phyloP scores from a whole-genome alignment of 345 rosid species.

The Pugionium cornutum region DNA sequence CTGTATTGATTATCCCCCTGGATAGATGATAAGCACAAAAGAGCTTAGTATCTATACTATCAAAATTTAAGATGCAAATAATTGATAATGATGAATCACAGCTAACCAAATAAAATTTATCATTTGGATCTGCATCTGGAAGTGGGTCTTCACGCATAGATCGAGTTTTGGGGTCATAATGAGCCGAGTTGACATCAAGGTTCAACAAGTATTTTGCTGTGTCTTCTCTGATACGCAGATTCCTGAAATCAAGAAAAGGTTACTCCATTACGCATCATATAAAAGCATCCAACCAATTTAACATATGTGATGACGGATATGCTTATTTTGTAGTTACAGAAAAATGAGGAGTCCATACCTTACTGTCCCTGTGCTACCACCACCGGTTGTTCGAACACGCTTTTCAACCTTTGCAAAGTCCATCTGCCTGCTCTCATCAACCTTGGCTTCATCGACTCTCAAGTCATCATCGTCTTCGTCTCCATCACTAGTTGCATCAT shows the following conservation, averaged over 20 bases:
- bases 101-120: slow-evolving; percentile 63
- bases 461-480: slow-evolving; percentile 83
- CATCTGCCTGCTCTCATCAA: slow-evolving; percentile 91
- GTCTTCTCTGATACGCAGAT: slow-evolving; percentile 79
- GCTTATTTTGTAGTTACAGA: not conserved
- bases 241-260: slow-evolving; percentile 39
- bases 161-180: slow-evolving; percentile 75
- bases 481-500: slow-evolving; percentile 55
- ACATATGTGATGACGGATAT: not conserved
- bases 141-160: slow-evolving; percentile 86
- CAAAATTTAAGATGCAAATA: not conserved
- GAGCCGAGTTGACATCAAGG: slow-evolving; percentile 76
- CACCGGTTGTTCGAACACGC: slow-evolving; percentile 95
- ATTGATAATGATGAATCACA: not conserved
- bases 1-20: slow-evolving; percentile 79
- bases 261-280: slow-evolving; percentile 15
- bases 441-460: slow-evolving; percentile 88
- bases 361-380: slow-evolving; percentile 98
- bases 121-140: slow-evolving; percentile 77
- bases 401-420: slow-evolving; percentile 97
- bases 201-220: slow-evolving; percentile 73
- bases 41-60: not conserved
- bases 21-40: slow-evolving; percentile 5
- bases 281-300: not conserved
- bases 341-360: slow-evolving; percentile 45